Base-by-base conservation (phyloP, 495 filamentous ascomycete genomes). In the Niebla homalea region DNA sequence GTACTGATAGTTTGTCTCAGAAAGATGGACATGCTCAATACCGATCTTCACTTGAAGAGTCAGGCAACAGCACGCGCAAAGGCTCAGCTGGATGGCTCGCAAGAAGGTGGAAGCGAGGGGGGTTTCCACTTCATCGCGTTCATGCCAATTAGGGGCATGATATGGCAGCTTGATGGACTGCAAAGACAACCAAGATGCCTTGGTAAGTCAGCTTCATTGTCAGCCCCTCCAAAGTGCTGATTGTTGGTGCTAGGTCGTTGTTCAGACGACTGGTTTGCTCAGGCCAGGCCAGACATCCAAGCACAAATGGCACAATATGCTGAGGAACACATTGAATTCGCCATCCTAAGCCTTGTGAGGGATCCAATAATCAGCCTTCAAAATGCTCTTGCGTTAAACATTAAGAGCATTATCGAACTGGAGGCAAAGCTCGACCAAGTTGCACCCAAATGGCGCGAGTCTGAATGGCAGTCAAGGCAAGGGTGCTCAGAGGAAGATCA, bases 131-230 rank as follows among this genome's bases (percentile, higher is more conserved):
- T 90, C 62, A 84, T 94, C 54, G 89, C 88, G 4, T 94, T 85
- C 59, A 81, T 96, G 39, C 88, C 90, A 12, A 74, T 83, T 16
- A 70, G 78, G 36, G 79, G 77, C 5, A 69, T 78, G 32, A 73
- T 94, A 15, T 98, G 89, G 87, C 85, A 87, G 53, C 80, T 98
- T 5, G 92, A 98, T 60, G 92, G 92, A 2, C 70, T 98, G 5
- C 78, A 89, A 63, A 67, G 69, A 26, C 76, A 80, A 54, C 92
- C 92, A 12, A 71, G 80, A 37, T 73, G 74, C 50, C 67, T 94
- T 29, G 85, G 87, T 82, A 67, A 57, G 69, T 62, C 19, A 32
- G 16, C 2, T n/a, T 29, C 37, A 10, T 1, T 21, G 36, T 36
- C 42, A 16, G 14, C 26, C 6, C 14, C 19, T 8, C 38, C 21